Percentiles rank a stretch among this genome's conserved stretches.
Evolutionary conservation across 2,329 filamentous ascomycete genomes (phyloP).

Genomic region (Neofusicoccum umdonicola): DNA sequence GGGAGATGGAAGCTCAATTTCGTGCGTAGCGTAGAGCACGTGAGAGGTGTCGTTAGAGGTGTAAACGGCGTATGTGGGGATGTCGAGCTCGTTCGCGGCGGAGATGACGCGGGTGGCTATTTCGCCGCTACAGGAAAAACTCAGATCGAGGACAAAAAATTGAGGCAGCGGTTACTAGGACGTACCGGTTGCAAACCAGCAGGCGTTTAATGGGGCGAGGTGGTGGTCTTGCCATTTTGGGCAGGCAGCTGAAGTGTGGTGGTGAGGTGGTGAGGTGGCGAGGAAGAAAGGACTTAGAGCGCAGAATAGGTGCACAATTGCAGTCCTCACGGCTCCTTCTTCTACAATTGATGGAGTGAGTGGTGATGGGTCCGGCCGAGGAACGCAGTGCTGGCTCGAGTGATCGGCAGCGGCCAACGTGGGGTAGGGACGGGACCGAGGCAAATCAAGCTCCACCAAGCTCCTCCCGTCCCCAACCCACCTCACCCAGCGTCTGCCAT

Average conservation of each 20-base stretch:
- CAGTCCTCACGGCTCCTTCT: too few relatives aligned
- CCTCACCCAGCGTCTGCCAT: background rate
- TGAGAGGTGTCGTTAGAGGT: conserved; percentile 57
- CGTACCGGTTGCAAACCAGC: conserved; percentile 49
- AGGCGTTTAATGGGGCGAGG: conserved; percentile 48
- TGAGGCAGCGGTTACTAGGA: too few relatives aligned
- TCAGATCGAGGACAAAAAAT: too few relatives aligned
- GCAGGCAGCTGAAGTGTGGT: background rate
- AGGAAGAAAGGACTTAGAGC: too few relatives aligned
- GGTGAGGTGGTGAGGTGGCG: background rate
- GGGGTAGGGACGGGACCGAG: conserved; percentile 13
- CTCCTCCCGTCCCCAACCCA: background rate
- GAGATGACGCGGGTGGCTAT: conserved; percentile 62
- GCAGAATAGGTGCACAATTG: too few relatives aligned
- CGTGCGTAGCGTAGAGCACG: conserved; percentile 50
- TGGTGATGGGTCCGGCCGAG: background rate
- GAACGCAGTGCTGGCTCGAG: background rate
- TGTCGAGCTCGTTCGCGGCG: conserved; percentile 57
- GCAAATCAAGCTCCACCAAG: conserved; percentile 13
- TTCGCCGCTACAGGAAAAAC: conserved; percentile 45
- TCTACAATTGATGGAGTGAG: too few relatives aligned
- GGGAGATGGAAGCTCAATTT: conserved; percentile 51
- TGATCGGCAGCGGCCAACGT: conserved; percentile 3
- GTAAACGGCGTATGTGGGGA: conserved; percentile 58
- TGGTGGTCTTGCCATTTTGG: conserved; percentile 21